These are phyloP conservation scores for Cryptococcus deneoformans DNA, from an alignment of 1,284 basidiomycete species.

Conservation along the genomic window DNA sequence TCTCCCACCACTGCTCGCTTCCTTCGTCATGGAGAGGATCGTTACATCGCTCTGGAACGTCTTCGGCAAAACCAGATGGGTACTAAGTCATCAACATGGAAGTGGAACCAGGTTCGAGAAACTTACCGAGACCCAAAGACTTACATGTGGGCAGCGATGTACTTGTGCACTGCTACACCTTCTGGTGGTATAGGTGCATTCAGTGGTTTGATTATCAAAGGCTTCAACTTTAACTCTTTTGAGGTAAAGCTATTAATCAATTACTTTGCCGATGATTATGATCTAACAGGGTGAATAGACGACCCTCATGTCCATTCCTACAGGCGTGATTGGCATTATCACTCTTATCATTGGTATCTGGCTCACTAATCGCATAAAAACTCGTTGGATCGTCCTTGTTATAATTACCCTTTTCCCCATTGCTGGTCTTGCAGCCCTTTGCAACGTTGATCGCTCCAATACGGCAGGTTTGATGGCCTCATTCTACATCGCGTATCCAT, in stretches of 20 bases:
- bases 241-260: neutral
- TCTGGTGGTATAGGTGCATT: constrained; percentile 48
- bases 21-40: constrained; percentile 40
- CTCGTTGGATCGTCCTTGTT: constrained; percentile 57
- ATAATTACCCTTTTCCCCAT: constrained; percentile 34
- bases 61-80: constrained; percentile 49
- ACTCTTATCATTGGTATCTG: constrained; percentile 50
- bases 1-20: constrained; percentile 45
- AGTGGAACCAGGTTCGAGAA: constrained; percentile 48
- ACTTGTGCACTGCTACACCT: constrained; percentile 39
- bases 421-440: constrained; percentile 36
- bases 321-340: constrained; percentile 53
- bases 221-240: neutral
- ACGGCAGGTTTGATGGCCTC: constrained; percentile 30
- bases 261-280: constrained; percentile 24
- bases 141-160: constrained; percentile 37
- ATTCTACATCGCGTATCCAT: constrained; percentile 41
- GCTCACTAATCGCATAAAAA: constrained; percentile 54
- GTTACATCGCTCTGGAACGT: constrained; percentile 46
- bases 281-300: constrained; percentile 43
- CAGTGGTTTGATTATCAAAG: constrained; percentile 41
- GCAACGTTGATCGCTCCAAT: constrained; percentile 24
- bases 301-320: constrained; percentile 51
- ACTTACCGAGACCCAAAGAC: constrained; percentile 45
- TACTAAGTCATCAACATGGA: constrained; percentile 42